Evolutionary conservation across 148 eudicot genomes (phyloP), one percentile per base, ranked within the genome.

Genomic region (Silene latifolia): DNA sequence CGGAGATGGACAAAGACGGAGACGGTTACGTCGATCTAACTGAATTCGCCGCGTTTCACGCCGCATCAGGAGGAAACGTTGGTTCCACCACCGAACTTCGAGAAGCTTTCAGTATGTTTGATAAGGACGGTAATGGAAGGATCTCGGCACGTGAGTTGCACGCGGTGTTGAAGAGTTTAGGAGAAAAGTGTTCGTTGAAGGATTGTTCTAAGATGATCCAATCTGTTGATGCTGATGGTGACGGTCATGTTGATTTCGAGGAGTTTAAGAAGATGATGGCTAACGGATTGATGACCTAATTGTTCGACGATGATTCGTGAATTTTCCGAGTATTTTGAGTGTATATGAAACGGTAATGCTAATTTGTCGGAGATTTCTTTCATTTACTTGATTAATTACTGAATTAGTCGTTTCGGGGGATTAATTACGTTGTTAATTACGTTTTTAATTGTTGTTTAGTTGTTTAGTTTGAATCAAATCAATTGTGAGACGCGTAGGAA

Each of bases 231-330:
- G 79, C 72, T 0, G 91, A 92, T 17, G 96, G 96, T 20, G 96
- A 92, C 42, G 96, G 97, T 0, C 74, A 73, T 46, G 97, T 92
- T 32, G 79, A 84, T 78, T 92, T 92, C 51, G 95, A 86, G 53
- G 97, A 92, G 85, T 92, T 92, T 44, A 88, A 86, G 90, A 88
- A 86, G 90, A 92, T 92, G 97, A 92, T 92, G 92, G 80, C 78
- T 62, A 51, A 46, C 4, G 76, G 64, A 67, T 44, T 58, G 20
- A 42, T 44, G 12, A 23, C 48, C 4, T 57, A 4, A 8, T 11
- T 51, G 8, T 51, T 51, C 17, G 9, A 51, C 17, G 17, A 15
- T 51, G 8, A 13, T 51, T 51, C 56, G 2, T 51, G 14, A 51
- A 13, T 51, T 51, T 51, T 51, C 14, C 17, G 12, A 51, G 56